A percentile compares a stretch with the other conserved stretches of the same genome.
phyloP scores from a whole-genome alignment of 805 yeast genomes.

The Cyberlindnera maclurae region DNA sequence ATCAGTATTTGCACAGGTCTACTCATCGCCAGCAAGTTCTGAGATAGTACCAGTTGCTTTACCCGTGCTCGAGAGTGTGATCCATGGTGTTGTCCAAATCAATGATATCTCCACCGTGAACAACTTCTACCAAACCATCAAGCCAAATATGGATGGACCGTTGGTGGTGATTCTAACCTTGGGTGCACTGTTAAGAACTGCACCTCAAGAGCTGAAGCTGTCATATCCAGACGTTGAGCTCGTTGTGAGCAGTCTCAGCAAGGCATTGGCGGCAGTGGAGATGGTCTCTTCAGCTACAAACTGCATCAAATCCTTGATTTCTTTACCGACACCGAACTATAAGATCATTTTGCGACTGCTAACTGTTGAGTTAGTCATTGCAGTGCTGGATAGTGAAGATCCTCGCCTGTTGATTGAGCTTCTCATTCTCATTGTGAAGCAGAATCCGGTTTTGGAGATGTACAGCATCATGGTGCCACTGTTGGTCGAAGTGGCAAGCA shows the following conservation, averaged over 20 bases:
- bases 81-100: slow-evolving; percentile 28
- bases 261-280: slow-evolving; percentile 30
- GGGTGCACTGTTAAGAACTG: slow-evolving; percentile 37
- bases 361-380: slow-evolving; percentile 37
- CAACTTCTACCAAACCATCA: slow-evolving; percentile 33
- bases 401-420: slow-evolving; percentile 28
- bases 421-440: slow-evolving; percentile 14
- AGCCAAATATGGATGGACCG: slow-evolving; percentile 19
- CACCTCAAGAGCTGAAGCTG: slow-evolving; percentile 28
- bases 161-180: slow-evolving; percentile 31
- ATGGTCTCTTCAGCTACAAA: slow-evolving; percentile 42
- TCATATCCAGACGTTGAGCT: slow-evolving; percentile 30
- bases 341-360: slow-evolving; percentile 35
- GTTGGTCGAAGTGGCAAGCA: slow-evolving; percentile 25
- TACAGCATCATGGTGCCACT: slow-evolving; percentile 32
- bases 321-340: slow-evolving; percentile 25
- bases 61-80: slow-evolving; percentile 41
- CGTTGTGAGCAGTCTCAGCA: slow-evolving; percentile 28
- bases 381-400: slow-evolving; percentile 20
- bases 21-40: slow-evolving; percentile 23
- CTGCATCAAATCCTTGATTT: slow-evolving; percentile 52
- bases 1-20: slow-evolving; percentile 38
- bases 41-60: slow-evolving; percentile 44
- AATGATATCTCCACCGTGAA: slow-evolving; percentile 24
- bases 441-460: slow-evolving; percentile 10